A percentile compares a stretch with the other conserved stretches of the same genome.
Evolutionary conservation across 208 protist genomes (phyloP).

Genomic region (Trypanosomatidae sp.): DNA sequence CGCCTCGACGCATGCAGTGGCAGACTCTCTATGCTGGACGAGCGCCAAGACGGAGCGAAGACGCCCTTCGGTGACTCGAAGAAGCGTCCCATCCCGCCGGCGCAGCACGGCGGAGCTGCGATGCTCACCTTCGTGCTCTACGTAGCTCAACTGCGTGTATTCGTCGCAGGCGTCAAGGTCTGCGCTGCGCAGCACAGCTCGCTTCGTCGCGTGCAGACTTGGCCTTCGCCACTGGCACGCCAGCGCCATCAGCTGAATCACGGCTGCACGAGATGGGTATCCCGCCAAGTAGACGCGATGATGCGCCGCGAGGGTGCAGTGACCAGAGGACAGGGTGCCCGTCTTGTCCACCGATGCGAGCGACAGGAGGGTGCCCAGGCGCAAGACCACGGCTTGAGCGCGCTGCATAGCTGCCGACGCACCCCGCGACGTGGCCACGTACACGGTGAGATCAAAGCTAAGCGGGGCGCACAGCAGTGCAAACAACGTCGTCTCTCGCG

Average conservation of each 20-base stretch:
- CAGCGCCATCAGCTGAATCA: conserved; percentile 64
- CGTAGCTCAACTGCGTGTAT: conserved; percentile 48
- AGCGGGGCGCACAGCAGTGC: conserved; percentile 37
- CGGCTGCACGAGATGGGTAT: conserved; percentile 33
- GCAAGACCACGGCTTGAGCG: conserved; percentile 87
- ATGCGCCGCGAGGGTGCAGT: conserved; percentile 54
- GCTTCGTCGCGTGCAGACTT: conserved; percentile 55
- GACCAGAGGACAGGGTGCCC: conserved; percentile 90
- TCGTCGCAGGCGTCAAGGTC: conserved; percentile 60
- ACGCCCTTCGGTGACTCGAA: conserved; percentile 71
- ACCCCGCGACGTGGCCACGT: conserved; percentile 63
- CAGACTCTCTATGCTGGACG: conserved; percentile 25
- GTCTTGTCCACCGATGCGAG: conserved; percentile 90
- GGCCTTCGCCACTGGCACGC: conserved; percentile 78
- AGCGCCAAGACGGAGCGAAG: conserved; percentile 58
- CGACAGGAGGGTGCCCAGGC: conserved; percentile 78
- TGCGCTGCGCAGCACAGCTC: conserved; percentile 55
- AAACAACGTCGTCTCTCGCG: conserved; percentile 31
- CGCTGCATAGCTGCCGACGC: conserved; percentile 60
- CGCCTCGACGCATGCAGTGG: conserved; percentile 12
- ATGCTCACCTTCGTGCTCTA: conserved; percentile 20
- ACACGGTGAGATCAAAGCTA: conserved; percentile 45
- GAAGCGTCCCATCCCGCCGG: conserved; percentile 43
- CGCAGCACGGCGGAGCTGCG: conserved; percentile 54
- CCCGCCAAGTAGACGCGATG: conserved; percentile 35